Evolutionary conservation across 2,329 filamentous ascomycete species (phyloP), one percentile per base, ranked within the genome.

Genomic region (Lasiodiplodia citricola): DNA sequence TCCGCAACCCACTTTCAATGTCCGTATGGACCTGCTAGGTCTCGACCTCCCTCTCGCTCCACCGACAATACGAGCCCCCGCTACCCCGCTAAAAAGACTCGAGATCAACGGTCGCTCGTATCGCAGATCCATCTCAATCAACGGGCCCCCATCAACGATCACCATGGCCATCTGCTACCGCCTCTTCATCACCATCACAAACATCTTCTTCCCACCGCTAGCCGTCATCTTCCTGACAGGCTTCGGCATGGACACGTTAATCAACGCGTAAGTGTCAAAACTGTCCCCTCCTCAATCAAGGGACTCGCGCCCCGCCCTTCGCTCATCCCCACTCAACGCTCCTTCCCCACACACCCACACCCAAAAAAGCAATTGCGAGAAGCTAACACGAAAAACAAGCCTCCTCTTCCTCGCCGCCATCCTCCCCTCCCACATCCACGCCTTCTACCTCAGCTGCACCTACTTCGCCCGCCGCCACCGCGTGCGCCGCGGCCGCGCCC

Each of bases 191-290:
- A 69, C 64, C 25, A 64, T 69, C 51, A 41, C 62, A 14, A 70
- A 70, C 52, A 70, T 70, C 51, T 57, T 70, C 68, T 70, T 71
- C 68, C 70, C 70, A 6, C 70, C 70, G 8, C 14, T 70, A 38
- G 68, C 70, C 47, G 66, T 71, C 54, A 68, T 68, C 47, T 54
- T 68, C 41, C 66, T 71, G 25, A 71, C 70, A 23, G 70, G 68
- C n/a, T 66, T 69, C 52, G 68, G 68, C 57, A 50, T 64, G 37
- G 70, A 71, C 54, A 70, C 68, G 18, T 5, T 69, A 5, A 62
- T 71, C 16, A 71, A 71, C 18, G 67, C 57, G 66, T 68, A 21
- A 25, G 56, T 37, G 16, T 44, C 41, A 18, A 44, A 44, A 5
- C 28, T 6, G 16, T 37, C 21, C 11, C 10, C 38, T 7, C 25